Evolutionary conservation across 1,284 basidiomycete genomes (phyloP).

Genomic region (Pascua sp.): DNA sequence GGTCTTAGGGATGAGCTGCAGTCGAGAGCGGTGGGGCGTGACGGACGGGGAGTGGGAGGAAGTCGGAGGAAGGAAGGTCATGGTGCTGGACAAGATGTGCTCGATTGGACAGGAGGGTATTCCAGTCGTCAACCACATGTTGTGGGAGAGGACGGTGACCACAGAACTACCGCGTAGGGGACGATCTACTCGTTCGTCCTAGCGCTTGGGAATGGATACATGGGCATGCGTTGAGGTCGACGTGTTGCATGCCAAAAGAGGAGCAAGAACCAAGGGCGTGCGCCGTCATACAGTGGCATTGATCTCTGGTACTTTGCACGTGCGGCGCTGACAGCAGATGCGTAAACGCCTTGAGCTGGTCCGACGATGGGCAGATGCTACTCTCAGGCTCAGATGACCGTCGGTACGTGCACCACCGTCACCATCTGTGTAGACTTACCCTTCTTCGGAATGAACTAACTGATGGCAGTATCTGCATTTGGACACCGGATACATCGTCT

Average conservation of each 20-base stretch:
- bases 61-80: neutral
- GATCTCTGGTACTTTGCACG: too few relatives aligned
- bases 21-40: slow-evolving; percentile 2
- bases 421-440: neutral
- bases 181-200: too few relatives aligned
- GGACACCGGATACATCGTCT: slow-evolving; percentile 55
- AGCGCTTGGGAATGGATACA: too few relatives aligned
- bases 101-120: too few relatives aligned
- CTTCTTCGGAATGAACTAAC: neutral
- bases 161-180: too few relatives aligned
- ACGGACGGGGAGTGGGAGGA: neutral
- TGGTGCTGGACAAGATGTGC: too few relatives aligned
- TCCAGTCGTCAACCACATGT: too few relatives aligned
- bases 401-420: slow-evolving; percentile 61
- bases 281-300: too few relatives aligned
- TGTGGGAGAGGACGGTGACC: neutral
- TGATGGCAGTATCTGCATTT: slow-evolving; percentile 60
- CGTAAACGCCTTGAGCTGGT: slow-evolving; percentile 83
- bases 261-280: too few relatives aligned
- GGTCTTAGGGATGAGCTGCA: neutral
- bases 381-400: slow-evolving; percentile 79
- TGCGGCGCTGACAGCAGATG: slow-evolving; percentile 51
- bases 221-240: too few relatives aligned
- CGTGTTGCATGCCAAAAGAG: too few relatives aligned
- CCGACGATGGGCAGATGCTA: slow-evolving; percentile 65